Base-by-base conservation (phyloP, 176 grass and related monocot species). In the Musa beccarii region DNA sequence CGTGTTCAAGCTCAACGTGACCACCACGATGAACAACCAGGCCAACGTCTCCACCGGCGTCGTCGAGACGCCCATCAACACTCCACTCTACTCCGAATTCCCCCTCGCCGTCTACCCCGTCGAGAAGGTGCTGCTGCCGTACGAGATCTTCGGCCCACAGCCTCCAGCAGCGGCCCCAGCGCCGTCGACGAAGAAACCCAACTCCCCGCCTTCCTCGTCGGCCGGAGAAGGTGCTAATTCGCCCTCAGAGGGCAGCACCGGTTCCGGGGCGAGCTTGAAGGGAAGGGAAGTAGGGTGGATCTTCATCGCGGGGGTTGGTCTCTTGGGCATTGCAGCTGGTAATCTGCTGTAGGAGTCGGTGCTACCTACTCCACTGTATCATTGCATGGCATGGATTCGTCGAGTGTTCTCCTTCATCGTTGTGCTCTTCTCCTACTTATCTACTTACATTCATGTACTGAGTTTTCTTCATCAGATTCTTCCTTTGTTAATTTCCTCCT, bases 1-100 rank as follows among this genome's bases (percentile, higher is more conserved):
- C 28, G 87, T 91, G 1, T 90, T 82, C 85, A 79, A 79, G 34
- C 17, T 97, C 76, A 97, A 97, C 83, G 77, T 97, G 74, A 97
- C 68, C 68, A 20, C 68, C 68, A 8, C 15, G 15, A 4, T 49
- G 43, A 13, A 8, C 68, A 70, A 51, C 49, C 72, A 86, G 79
- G 89, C 86, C 8, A 96, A 96, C 75, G 72, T 96, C 55, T 89
- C 89, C 81, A 92, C 93, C 11, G 89, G 93, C 1, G 9, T 96
- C 50, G 79, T 84, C 34, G 61, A 59, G 24, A 84, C 85, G 24
- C 9, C 55, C 49, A 55, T 92, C 85, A 81, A 79, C 71, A 81
- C 68, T 8, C 43, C 68, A 2, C 68, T 70, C 43, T 51, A 70
- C 68, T 49, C 68, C 34, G 49, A 52, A 34, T 51, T 51, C 68